Percentiles rank a stretch among this genome's conserved stretches.
phyloP scores from a whole-genome alignment of 345 rosid species.

The Eucalyptus urophylla region DNA sequence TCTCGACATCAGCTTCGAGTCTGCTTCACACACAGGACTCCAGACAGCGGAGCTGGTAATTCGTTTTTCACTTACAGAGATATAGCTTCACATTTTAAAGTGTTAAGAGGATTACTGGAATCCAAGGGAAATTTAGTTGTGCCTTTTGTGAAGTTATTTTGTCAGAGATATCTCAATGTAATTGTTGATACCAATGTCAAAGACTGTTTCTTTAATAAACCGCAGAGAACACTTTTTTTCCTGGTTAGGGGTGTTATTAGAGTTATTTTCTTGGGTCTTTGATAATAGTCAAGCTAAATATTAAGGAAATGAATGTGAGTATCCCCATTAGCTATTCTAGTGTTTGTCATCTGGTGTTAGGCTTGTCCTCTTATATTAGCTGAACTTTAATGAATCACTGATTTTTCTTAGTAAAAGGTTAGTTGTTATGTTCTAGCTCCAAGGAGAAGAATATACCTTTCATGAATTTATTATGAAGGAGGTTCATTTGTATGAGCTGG shows the following conservation, averaged over 20 bases:
- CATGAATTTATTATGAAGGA: background rate
- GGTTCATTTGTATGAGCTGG: background rate
- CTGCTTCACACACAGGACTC: conserved; percentile 89
- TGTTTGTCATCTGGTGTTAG: background rate
- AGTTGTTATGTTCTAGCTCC: background rate
- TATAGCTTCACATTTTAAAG: background rate
- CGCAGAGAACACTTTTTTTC: background rate
- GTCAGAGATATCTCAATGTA: background rate
- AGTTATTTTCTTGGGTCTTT: background rate
- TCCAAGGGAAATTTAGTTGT: background rate
- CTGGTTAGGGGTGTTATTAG: background rate
- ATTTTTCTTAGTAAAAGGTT: background rate
- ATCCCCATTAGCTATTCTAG: background rate
- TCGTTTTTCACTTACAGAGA: background rate
- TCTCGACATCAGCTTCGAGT: conserved; percentile 87
- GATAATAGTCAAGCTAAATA: background rate
- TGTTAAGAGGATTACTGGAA: background rate
- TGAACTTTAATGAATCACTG: background rate
- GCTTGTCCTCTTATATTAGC: background rate
- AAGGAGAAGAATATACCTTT: background rate
- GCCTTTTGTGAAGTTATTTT: background rate
- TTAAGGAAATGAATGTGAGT: background rate
- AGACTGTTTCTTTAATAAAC: background rate
- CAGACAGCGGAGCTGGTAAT: conserved; percentile 89
- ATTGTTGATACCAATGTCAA: background rate